Evolutionary conservation across 768 basidiomycete species (phyloP), one percentile per base, ranked within the genome.

Genomic region (Steccherinum ochraceum): DNA sequence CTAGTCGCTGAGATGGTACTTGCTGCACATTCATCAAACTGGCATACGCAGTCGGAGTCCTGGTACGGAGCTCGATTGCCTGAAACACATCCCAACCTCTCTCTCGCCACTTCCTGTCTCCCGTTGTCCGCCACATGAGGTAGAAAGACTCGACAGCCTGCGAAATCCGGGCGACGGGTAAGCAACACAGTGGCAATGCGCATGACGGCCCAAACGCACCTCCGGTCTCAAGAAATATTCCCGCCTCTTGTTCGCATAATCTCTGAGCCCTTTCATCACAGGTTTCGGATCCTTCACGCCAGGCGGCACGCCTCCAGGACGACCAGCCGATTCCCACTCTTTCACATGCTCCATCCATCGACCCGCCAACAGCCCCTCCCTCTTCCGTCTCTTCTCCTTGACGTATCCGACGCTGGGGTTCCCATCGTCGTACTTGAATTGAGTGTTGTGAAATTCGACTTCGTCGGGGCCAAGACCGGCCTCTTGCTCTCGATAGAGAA

Each of bases 141-240:
- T 82, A 89, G 52, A 90, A 66, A 16, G 81, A 84, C 61, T 91
- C 88, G 1, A 91, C 61, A 4, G 89, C 79, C 86, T 91, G 40
- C 35, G 24, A 5, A 18, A 25, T 40, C 25, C 26, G 16, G 25
- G 39, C 3, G 12, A 13, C 13, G 19, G 18, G 84, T 49, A 84
- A 58, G 3, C 79, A 12, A 44, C 13, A 40, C 12, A 52, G 24
- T 24, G 12, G 19, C 3, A 12, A 49, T 40, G 20, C 39, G 10
- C 4, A 40, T 23, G 35, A 23, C 27, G 20, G 12, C 24, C 24
- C 21, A 43, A 12, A 48, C 53, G 16, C n/a, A 85, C 87, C 78
- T 89, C 86, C 3, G 86, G 86, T 30, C 87, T 66, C 41, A 87
- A 63, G 35, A 84, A 64, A 64, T 87, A 87, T 23, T 58, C 71